These are phyloP conservation scores for Metschnikowia amazonensis DNA, from an alignment of 805 yeast genomes.

Conservation along the genomic window DNA sequence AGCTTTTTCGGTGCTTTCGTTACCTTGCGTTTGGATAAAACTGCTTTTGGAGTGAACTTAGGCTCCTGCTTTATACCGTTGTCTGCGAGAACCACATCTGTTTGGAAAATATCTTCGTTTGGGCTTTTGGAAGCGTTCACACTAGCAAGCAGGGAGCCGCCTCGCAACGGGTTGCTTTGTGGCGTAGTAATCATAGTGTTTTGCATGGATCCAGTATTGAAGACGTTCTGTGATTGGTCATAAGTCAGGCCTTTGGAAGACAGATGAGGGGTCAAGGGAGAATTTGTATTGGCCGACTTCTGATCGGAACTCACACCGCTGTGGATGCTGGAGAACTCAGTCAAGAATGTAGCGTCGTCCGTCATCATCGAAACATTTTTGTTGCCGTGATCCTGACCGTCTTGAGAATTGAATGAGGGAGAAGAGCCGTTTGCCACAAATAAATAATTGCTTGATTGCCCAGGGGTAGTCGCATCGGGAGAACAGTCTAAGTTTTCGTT, in stretches of 20 bases:
- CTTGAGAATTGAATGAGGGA: background rate
- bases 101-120: background rate
- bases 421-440: background rate
- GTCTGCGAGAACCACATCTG: background rate
- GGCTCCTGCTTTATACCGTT: background rate
- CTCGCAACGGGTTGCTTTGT: conserved; percentile 3
- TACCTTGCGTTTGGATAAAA: conserved; percentile 12
- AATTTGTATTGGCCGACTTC: background rate
- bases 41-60: background rate
- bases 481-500: conserved; percentile 1
- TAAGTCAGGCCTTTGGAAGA: conserved; percentile 2
- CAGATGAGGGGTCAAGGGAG: conserved; percentile 4
- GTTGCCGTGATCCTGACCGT: background rate
- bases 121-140: background rate
- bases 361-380: background rate
- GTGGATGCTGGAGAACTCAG: conserved; percentile 4
- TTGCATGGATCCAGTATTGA: background rate
- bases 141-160: conserved; percentile 1
- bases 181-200: background rate
- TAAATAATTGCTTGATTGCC: background rate
- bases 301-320: background rate
- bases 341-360: conserved; percentile 5
- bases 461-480: background rate
- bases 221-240: background rate
- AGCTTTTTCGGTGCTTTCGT: conserved; percentile 50